Percentiles rank a stretch among this genome's conserved stretches.
phyloP scores from a whole-genome alignment of 495 filamentous ascomycete genomes.

The Penicillium daleae region DNA sequence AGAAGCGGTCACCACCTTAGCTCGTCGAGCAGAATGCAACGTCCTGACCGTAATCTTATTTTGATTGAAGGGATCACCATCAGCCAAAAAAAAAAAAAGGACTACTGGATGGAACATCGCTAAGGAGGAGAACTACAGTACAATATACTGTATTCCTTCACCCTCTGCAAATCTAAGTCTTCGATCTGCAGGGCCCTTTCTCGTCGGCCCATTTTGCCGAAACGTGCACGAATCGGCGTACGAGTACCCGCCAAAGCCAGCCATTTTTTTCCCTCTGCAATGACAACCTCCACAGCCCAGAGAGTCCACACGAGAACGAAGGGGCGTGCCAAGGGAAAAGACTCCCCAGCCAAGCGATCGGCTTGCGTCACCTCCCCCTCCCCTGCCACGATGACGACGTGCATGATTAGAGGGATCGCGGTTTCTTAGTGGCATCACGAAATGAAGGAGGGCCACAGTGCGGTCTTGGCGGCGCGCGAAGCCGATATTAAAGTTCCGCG shows the following conservation, averaged over 20 bases:
- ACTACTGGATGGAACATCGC: neutral
- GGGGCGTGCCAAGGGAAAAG: neutral
- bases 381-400: constrained; percentile 21
- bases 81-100: neutral
- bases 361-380: constrained; percentile 30
- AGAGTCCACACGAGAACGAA: no score
- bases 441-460: constrained; percentile 16
- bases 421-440: neutral
- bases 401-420: constrained; percentile 14
- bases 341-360: constrained; percentile 24
- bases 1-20: neutral
- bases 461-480: constrained; percentile 13
- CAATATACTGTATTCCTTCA: neutral
- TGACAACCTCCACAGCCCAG: neutral
- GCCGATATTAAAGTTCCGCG: constrained; percentile 31
- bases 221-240: neutral
- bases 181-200: constrained; percentile 18
- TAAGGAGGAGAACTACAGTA: no score
- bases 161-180: neutral
- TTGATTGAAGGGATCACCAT: neutral
- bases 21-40: neutral
- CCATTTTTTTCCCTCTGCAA: neutral
- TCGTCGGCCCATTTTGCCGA: constrained; percentile 17
- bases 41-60: constrained; percentile 1
- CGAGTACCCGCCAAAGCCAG: neutral